phyloP scores from a whole-genome alignment of 2,329 filamentous ascomycete genomes.

The Eurotiales sp. region DNA sequence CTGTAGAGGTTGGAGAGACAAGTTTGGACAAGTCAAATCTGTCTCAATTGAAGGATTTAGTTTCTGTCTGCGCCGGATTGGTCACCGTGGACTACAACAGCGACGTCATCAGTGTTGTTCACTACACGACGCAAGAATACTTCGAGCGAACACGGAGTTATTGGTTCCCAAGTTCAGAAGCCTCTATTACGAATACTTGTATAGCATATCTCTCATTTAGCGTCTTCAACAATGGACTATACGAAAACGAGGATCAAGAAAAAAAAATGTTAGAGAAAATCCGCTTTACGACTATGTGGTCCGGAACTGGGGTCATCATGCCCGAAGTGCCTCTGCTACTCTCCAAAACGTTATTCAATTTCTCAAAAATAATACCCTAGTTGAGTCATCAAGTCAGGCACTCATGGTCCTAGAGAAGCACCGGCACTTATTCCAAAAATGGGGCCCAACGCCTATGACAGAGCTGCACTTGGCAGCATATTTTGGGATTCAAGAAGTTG shows the following conservation, averaged over 20 bases:
- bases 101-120: constrained; percentile 23
- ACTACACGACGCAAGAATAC: constrained; percentile 32
- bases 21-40: too few species aligned
- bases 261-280: constrained; percentile 3
- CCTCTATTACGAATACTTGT: constrained; percentile 17
- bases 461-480: not conserved
- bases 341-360: not conserved
- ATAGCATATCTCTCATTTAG: constrained; percentile 22
- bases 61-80: constrained; percentile 25
- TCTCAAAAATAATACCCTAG: not conserved
- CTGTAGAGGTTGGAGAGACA: not conserved
- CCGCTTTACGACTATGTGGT: constrained; percentile 19
- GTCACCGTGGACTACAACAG: constrained; percentile 26
- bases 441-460: not conserved
- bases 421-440: too few species aligned
- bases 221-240: constrained; percentile 13
- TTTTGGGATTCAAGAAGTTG: not conserved
- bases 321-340: not conserved
- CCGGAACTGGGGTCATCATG: constrained; percentile 19
- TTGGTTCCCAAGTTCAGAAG: constrained; percentile 23
- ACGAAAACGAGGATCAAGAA: not conserved
- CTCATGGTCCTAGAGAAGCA: too few species aligned
- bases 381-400: not conserved
- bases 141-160: constrained; percentile 17
- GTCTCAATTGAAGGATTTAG: constrained; percentile 24